Conservation (phyloP, 208 protist genomes). For the Leishmania lainsoni region DNA sequence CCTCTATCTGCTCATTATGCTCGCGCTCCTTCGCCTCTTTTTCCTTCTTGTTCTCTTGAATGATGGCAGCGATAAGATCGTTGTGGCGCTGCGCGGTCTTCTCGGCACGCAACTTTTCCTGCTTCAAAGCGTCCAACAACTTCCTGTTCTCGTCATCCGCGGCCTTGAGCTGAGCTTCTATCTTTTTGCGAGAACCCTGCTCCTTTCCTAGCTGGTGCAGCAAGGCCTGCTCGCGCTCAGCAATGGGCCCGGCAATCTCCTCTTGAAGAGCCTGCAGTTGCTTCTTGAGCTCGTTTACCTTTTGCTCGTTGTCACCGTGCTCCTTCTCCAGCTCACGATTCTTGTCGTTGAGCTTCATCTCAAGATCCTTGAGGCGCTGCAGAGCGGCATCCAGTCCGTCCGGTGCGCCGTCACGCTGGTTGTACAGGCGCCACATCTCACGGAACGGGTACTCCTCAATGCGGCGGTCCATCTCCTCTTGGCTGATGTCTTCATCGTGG, state of each 20-base stretch:
- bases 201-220: constrained; percentile 49
- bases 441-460: constrained; percentile 80
- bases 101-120: constrained; percentile 59
- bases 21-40: constrained; percentile 87
- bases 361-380: constrained; percentile 55
- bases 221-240: constrained; percentile 54
- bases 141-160: constrained; percentile 60
- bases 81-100: constrained; percentile 71
- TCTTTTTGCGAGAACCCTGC: constrained; percentile 47
- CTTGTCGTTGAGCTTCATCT: constrained; percentile 57
- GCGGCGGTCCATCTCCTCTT: constrained; percentile 71
- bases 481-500: constrained; percentile 71
- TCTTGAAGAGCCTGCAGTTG: constrained; percentile 37
- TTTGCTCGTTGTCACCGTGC: constrained; percentile 37
- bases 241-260: constrained; percentile 34
- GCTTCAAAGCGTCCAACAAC: constrained; percentile 62
- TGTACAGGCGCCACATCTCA: constrained; percentile 83
- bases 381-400: constrained; percentile 67
- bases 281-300: constrained; percentile 41
- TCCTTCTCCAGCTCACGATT: constrained; percentile 50
- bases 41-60: constrained; percentile 86
- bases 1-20: constrained; percentile 75
- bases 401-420: constrained; percentile 55
- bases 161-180: constrained; percentile 37
- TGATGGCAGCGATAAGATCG: constrained; percentile 82